A percentile compares a stretch with the other conserved stretches of the same genome.
Evolutionary conservation across 768 basidiomycete species (phyloP).

Genomic region (Pleurotus djamor): DNA sequence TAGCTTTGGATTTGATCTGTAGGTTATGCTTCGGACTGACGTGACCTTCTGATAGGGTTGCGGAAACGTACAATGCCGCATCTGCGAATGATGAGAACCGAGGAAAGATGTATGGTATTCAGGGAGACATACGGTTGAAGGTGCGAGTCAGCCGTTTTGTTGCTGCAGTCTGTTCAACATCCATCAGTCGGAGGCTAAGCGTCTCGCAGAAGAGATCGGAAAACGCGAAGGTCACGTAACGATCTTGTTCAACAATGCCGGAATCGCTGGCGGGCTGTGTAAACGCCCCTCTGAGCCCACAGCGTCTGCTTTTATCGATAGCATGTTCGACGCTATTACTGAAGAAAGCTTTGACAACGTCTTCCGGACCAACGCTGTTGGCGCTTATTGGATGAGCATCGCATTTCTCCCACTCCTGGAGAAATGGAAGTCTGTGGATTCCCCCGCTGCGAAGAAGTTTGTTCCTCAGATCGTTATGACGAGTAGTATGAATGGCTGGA

Average conservation of each 20-base stretch:
- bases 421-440: slow-evolving; percentile 35
- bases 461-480: slow-evolving; percentile 49
- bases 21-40: too few relatives aligned
- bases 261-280: slow-evolving; percentile 27
- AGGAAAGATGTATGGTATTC: slow-evolving; percentile 37
- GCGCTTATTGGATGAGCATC: slow-evolving; percentile 54
- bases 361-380: slow-evolving; percentile 38
- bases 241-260: slow-evolving; percentile 49
- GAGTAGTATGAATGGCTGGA: slow-evolving; percentile 52
- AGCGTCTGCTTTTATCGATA: slow-evolving; percentile 34
- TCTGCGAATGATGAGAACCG: slow-evolving; percentile 19
- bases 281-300: slow-evolving; percentile 22
- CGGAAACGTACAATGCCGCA: slow-evolving; percentile 33
- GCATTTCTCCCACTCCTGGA: slow-evolving; percentile 55
- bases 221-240: slow-evolving; percentile 37
- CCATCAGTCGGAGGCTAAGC: slow-evolving; percentile 37
- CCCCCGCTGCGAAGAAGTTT: slow-evolving; percentile 28
- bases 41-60: slow-evolving; percentile 20
- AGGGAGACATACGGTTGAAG: slow-evolving; percentile 40
- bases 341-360: slow-evolving; percentile 33
- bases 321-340: slow-evolving; percentile 34
- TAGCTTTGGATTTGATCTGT: not conserved
- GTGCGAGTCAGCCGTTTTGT: slow-evolving; percentile 14
- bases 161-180: not conserved
- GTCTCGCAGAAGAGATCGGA: slow-evolving; percentile 36